Conservation (phyloP, 495 filamentous ascomycete species). For the Oidiodendron maius region DNA sequence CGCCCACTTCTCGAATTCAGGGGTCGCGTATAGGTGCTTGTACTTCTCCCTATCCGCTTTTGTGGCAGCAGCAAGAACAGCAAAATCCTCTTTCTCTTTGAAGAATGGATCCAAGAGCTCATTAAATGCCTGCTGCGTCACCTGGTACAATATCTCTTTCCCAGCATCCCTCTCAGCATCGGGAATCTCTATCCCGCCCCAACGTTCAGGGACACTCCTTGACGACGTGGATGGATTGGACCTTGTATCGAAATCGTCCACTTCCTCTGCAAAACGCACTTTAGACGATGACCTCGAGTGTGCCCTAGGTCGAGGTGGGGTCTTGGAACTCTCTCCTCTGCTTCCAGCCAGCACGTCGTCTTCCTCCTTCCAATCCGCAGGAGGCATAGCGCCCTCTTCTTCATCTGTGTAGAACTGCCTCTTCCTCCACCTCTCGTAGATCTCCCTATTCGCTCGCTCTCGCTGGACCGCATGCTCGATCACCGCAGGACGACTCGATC, state of each 20-base stretch:
- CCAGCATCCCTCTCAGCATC: slow-evolving; percentile 77
- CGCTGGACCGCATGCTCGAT: slow-evolving; percentile 11
- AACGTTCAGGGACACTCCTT: slow-evolving; percentile 72
- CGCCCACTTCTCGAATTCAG: slow-evolving; percentile 32
- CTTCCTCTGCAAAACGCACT: slow-evolving; percentile 75
- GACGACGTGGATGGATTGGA: slow-evolving; percentile 80
- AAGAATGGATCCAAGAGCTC: slow-evolving; percentile 86
- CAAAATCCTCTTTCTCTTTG: slow-evolving; percentile 69
- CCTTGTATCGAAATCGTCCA: slow-evolving; percentile 63
- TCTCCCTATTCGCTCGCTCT: slow-evolving; percentile 37
- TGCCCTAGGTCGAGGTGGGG: slow-evolving; percentile 35
- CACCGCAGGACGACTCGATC: slow-evolving; percentile 10
- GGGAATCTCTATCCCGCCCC: slow-evolving; percentile 77
- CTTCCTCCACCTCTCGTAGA: slow-evolving; percentile 67
- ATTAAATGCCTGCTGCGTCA: slow-evolving; percentile 85
- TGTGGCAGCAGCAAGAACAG: slow-evolving; percentile 61
- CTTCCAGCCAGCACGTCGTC: slow-evolving; percentile 46
- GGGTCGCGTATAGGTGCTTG: slow-evolving; percentile 37
- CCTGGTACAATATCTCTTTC: slow-evolving; percentile 84
- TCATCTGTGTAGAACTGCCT: slow-evolving; percentile 76
- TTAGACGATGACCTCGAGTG: slow-evolving; percentile 81
- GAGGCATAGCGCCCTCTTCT: slow-evolving; percentile 62
- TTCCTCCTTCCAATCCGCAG: slow-evolving; percentile 61
- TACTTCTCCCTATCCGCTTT: slow-evolving; percentile 54
- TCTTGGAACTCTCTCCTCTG: slow-evolving; percentile 19